Conservation (phyloP, 1,284 basidiomycete species). For the Meira miltonrushii region DNA sequence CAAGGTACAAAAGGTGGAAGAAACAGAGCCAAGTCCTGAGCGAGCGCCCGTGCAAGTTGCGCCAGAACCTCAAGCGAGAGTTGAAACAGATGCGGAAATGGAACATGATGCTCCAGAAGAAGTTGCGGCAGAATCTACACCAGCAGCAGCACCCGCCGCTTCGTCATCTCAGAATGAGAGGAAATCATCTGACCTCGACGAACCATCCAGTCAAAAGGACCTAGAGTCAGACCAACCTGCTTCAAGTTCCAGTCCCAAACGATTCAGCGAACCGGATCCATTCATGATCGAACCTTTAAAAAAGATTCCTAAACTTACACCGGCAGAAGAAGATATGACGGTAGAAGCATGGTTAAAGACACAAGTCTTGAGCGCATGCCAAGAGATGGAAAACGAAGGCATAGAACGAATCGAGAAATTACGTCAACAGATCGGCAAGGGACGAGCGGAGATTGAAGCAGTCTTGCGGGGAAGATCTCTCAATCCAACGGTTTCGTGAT, state of each 20-base stretch:
- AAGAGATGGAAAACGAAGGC: conserved; percentile 23
- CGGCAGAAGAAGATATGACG: conserved; percentile 19
- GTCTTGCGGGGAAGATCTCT: conserved; percentile 8
- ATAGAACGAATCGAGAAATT: conserved; percentile 19
- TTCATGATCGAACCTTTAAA: not conserved
- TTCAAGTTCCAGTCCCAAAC: too few species aligned
- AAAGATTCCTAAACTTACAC: conserved; percentile 16
- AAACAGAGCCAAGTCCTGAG: too few species aligned
- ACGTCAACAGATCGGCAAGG: conserved; percentile 15
- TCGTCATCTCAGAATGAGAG: conserved; percentile 6
- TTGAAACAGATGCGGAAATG: too few species aligned
- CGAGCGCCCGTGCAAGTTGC: too few species aligned
- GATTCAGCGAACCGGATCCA: too few species aligned
- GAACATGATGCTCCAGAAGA: too few species aligned
- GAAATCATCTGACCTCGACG: conserved; percentile 17
- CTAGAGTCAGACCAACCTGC: not conserved
- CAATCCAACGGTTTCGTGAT: not conserved
- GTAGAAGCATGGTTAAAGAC: conserved; percentile 28
- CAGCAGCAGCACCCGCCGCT: not conserved
- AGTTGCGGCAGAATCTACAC: too few species aligned
- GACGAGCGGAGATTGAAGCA: conserved; percentile 16
- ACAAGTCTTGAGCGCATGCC: conserved; percentile 21
- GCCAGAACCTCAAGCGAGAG: too few species aligned
- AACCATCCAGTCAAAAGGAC: conserved; percentile 4
- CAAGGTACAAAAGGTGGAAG: too few species aligned